Evolutionary conservation across 768 basidiomycete genomes (phyloP), one percentile per base, ranked within the genome.

Genomic region (Rhizopogon sp.): DNA sequence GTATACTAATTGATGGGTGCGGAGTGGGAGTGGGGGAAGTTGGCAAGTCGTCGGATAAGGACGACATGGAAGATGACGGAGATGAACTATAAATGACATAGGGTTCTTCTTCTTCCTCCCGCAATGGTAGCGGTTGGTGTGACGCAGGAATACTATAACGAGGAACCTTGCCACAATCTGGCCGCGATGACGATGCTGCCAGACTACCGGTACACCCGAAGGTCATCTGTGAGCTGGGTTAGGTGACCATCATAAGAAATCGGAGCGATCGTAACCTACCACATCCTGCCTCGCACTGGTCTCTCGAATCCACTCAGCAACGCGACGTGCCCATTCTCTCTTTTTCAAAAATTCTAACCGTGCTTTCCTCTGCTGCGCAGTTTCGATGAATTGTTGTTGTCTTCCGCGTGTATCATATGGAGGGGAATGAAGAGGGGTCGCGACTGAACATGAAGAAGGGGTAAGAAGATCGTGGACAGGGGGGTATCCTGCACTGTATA

Each of bases 301-400:
- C 39, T 68, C 59, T 28, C 60, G 68, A 1, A 74, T 64, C 73
- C 74, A 74, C 51, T 73, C 68, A 1, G 73, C 62, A 64, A 73
- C 67, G 28, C 73, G 64, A 16, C 70, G 64, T 1, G 81, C 74
- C 57, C 72, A 76, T 56, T 77, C 78, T 43, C 76, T 71, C 53
- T 70, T 73, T 52, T 76, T 76, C 43, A 79, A 63, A 60, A 82
- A 81, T n/a, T 78, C 79, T 55, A 75, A 69, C 58, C 81, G 79
- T 56, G 79, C 77, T 46, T 71, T 71, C 25, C 79, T 69, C 66
- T 83, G 81, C 1, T 72, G 62, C 22, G 66, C 62, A 1, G 74
- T 75, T 66, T 83, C 81, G 33, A 70, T 50, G 55, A 72, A 82
- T 37, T 63, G 67, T 55, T 72, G 63, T 64, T 78, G 79, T 33